phyloP scores from a whole-genome alignment of 1,284 basidiomycete species.

The Cystobasidium slooffiae region DNA sequence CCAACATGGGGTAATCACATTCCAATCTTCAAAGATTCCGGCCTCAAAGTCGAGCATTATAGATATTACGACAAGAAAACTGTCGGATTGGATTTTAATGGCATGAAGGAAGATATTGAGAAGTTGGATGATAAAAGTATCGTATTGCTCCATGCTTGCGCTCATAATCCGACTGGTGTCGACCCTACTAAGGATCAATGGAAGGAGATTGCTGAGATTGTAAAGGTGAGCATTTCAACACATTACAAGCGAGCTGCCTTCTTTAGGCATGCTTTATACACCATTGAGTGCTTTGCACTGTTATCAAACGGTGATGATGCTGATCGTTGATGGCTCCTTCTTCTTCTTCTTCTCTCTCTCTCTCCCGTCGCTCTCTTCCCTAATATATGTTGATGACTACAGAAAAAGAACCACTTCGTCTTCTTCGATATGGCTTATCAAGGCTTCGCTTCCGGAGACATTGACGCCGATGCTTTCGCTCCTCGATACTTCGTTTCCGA shows the following conservation, averaged over 20 bases:
- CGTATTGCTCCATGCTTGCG: constrained; percentile 63
- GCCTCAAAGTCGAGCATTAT: constrained; percentile 88
- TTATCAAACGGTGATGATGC: too few species aligned
- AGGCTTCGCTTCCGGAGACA: constrained; percentile 74
- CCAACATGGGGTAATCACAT: constrained; percentile 99
- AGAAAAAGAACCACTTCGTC: constrained; percentile 83
- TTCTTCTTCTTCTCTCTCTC: too few species aligned
- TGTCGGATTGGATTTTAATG: constrained; percentile 83
- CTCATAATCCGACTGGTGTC: constrained; percentile 61
- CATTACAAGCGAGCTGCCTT: neutral
- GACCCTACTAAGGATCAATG: constrained; percentile 84
- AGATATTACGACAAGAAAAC: constrained; percentile 90
- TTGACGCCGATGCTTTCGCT: constrained; percentile 87
- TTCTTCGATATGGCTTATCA: constrained; percentile 89
- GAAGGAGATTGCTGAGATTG: constrained; percentile 75
- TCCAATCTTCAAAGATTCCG: constrained; percentile 73
- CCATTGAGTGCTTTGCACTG: too few species aligned
- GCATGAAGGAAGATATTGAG: constrained; percentile 72
- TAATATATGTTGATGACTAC: constrained; percentile 18
- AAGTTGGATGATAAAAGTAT: constrained; percentile 59
- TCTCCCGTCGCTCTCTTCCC: too few species aligned
- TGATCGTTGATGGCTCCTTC: too few species aligned
- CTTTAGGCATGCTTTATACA: too few species aligned
- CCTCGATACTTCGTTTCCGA: constrained; percentile 84
- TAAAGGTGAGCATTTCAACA: constrained; percentile 57